Evolutionary conservation across 164 flowering plant genomes (phyloP), one percentile per base, ranked within the genome.

Genomic region (Vitis labrusca): DNA sequence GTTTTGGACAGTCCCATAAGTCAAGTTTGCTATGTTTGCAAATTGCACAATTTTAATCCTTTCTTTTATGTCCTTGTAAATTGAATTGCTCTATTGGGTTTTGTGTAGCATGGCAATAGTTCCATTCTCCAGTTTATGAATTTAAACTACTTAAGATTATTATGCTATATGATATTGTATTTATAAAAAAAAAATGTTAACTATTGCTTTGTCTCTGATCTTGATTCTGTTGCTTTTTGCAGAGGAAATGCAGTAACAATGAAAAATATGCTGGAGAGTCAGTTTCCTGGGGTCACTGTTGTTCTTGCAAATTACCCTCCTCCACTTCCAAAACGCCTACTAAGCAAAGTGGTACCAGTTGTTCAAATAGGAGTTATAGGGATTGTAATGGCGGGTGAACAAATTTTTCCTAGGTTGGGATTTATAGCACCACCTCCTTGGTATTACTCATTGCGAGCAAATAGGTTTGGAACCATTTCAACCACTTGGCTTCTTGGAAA

Each of bases 401-500:
- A 88, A 2, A 90, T 94, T n/a, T 92, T 92, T 60, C 99, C 98
- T 1, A 78, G 89, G 78, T 59, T 92, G 63, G 98, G 98, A 63
- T 72, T 83, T 63, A 73, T 79, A 50, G 64, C 87, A 27, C 97
- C 97, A 8, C 97, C 99, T 67, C 82, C 87, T 44, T 94, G 97
- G 97, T 92, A 82, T 71, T 84, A 77, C 73, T 76, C 92, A 12
- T 48, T 94, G 78, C 91, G 93, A 49, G 87, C 94, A 49, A 94
- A 94, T 76, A 87, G 85, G 73, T 94, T 92, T 81, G 98, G 95
- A 65, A 86, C 92, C 71, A 88, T 94, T 69, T 89, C 99, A 64
- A 76, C 83, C 61, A 78, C 94, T 47, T 94, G 96, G 97, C 94
- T 94, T 76, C 83, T 92, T 59, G 98, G 99, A 51, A 94, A 94